Base-by-base conservation (phyloP, 1,284 basidiomycete genomes). In the Leccinum griseonigrum region DNA sequence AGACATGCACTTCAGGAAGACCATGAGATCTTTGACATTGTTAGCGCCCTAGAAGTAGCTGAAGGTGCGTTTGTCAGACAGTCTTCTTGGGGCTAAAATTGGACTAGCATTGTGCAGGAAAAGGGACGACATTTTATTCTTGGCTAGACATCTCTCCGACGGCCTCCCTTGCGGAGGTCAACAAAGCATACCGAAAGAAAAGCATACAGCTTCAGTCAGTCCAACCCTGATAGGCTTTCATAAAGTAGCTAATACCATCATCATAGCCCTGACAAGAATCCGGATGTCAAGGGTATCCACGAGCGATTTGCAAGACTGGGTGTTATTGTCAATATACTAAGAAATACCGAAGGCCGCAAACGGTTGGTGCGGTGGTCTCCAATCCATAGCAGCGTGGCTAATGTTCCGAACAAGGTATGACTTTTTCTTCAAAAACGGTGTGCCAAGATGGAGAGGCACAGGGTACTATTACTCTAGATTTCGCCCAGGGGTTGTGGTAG, bases 1-100 rank as follows among this genome's bases (percentile, higher is more conserved):
- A 55, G 32, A 58, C 53, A 28, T 61, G 11, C 29, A 48, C 61
- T 36, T 60, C 68, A 94, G 87, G 90, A 95, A 76, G 94, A 96
- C 78, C 84, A 95, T 79, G 95, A 98, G 77, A 95, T 98, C 58
- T 98, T 98, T 71, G 95, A 97, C 77, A 83, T 98, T n/a, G 95
- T 97, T 61, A 85, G 85, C 65, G 91, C 85, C 6, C 76, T 98
- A 36, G 89, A 97, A 77, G 78, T 79, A 1, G 81, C 91, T 2
- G 95, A 97, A 81, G 95, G 93, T 87, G 59, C 54, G 72, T 65
- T 54, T 53, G 58, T 52, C 51, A 36, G 50, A 54, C 28, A 54
- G 29, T 3, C 43, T 38, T 9, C 43, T 40, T 16, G 46, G 57
- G n/a, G 46, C 51, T 70, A 29, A 57, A 56, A 29, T 18, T 54